Conservation (phyloP, 805 yeast genomes). For the Nadsonia fulvescens region DNA sequence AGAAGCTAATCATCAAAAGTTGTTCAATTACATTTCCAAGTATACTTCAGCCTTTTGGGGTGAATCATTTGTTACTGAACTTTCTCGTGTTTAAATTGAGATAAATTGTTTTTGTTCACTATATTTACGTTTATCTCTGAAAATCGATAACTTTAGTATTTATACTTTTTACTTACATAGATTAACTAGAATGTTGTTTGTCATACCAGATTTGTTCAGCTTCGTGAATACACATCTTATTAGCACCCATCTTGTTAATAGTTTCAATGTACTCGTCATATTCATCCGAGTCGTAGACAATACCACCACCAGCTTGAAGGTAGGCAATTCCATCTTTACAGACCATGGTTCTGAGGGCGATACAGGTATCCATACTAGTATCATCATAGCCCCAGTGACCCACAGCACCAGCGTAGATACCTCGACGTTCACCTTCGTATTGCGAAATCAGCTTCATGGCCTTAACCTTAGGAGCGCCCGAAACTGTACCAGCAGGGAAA, state of each 20-base stretch:
- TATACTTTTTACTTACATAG: background rate
- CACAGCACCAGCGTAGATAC: constrained; percentile 97
- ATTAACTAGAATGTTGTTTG: constrained; percentile 2
- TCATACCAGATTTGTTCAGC: constrained; percentile 44
- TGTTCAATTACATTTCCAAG: constrained; percentile 76
- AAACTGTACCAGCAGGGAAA: constrained; percentile 97
- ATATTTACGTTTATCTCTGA: background rate
- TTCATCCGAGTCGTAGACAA: constrained; percentile 88
- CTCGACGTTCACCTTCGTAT: constrained; percentile 80
- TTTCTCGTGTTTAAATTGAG: constrained; percentile 20
- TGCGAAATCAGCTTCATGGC: constrained; percentile 93
- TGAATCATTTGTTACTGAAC: constrained; percentile 80
- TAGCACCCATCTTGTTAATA: constrained; percentile 92
- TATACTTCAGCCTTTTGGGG: constrained; percentile 97
- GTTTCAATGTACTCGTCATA: constrained; percentile 92
- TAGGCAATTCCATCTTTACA: constrained; percentile 79
- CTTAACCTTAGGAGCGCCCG: constrained; percentile 94
- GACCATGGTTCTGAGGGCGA: constrained; percentile 94
- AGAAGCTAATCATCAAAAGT: constrained; percentile 57
- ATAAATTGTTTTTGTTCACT: constrained; percentile 1
- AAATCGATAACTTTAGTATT: background rate
- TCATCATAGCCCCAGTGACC: constrained; percentile 97
- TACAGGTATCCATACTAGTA: constrained; percentile 92
- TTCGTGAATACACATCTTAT: constrained; percentile 74
- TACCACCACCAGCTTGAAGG: constrained; percentile 98